Evolutionary conservation across 2,329 filamentous ascomycete genomes (phyloP).

Genomic region (Diplodia intermedia): DNA sequence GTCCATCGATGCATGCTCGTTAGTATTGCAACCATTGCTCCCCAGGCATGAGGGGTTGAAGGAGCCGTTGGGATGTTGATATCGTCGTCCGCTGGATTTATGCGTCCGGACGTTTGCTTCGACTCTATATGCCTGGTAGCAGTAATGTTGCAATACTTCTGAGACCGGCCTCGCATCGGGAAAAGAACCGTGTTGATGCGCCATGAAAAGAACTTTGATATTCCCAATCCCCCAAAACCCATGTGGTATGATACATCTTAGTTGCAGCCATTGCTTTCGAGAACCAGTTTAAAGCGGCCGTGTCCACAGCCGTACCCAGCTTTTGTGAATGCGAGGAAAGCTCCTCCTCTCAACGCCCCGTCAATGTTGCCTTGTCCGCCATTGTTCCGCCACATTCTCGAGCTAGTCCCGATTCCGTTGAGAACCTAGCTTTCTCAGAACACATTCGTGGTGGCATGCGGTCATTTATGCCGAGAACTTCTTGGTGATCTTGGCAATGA

Average conservation of each 20-base stretch:
- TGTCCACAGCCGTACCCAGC: background rate
- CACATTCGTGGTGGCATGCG: background rate
- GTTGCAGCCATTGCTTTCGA: slow-evolving; percentile 16
- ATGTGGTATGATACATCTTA: slow-evolving; percentile 27
- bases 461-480: slow-evolving; percentile 32
- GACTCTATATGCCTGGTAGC: no score
- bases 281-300: background rate
- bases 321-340: background rate
- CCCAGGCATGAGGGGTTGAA: no score
- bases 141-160: no score
- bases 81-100: no score
- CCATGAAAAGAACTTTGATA: slow-evolving; percentile 20
- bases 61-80: no score
- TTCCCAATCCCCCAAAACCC: slow-evolving; percentile 20
- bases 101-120: no score
- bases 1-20: no score
- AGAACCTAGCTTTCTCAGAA: background rate
- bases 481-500: slow-evolving; percentile 33
- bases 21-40: no score
- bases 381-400: background rate
- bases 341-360: background rate
- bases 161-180: no score
- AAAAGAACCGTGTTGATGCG: background rate
- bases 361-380: background rate
- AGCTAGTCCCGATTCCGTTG: slow-evolving; percentile 6